Base-by-base conservation (phyloP, 768 basidiomycete genomes). In the Rhizopogon vinicolor region DNA sequence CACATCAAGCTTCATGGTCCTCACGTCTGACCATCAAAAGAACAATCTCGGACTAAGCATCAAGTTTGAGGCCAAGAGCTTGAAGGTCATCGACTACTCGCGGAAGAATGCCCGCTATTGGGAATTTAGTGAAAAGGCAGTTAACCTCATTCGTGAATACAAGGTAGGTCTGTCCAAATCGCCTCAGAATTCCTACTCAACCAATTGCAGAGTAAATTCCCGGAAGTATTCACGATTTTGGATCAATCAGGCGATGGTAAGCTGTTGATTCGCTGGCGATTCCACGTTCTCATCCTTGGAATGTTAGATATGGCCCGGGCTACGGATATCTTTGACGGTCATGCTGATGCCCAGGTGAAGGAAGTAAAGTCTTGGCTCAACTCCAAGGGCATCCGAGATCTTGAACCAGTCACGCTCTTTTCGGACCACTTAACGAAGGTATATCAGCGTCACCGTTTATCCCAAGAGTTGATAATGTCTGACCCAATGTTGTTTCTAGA, bases 71-170 rank as follows among this genome's bases (percentile, higher is more conserved):
- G 90, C 84, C 12, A 98, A 97, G 72, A 82, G 85, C 9, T 69
- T 93, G 63, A 99, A 98, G 72, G 97, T 99, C 1, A 78, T 97
- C 44, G 90, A 91, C 58, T 98, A 97, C 71, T 88, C 93, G 7
- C 80, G 84, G 58, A 95, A 96, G 72, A 83, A 87, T 29, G 87
- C 86, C 8, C 75, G 85, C 7, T 78, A 83, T 35, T 99, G 96
- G 97, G 95, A 99, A 65, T 98, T 89, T 65, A 96, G 93, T 62
- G 83, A 93, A 56, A 91, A 86, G 66, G 87, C 96, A 0, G 72
- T 95, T 40, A 77, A 87, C 25, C 79, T 98, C 16, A 81, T 98
- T 53, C 76, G 74, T 41, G 86, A 93, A 54, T 99, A 98, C 75
- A 89, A 89, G 80, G 88, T 86, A 12, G 52, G 4, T 8, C 4